Percentiles rank a stretch among this genome's conserved stretches.
Evolutionary conservation across 2,329 filamentous ascomycete genomes (phyloP).

Genomic region (Cladorrhinum sp.): DNA sequence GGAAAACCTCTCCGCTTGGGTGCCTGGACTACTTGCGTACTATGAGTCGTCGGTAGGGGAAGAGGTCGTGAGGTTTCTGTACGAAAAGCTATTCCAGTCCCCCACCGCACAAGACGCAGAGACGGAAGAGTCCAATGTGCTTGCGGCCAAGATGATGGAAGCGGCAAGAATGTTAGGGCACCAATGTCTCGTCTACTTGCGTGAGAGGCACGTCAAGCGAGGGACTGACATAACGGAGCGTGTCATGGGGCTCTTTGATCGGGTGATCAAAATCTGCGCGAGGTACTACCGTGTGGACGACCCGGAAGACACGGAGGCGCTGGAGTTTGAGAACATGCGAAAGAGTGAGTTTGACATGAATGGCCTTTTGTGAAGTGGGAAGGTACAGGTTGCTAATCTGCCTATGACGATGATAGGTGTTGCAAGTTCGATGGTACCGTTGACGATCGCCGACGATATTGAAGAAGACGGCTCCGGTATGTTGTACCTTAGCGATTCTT

Average conservation of each 20-base stretch:
- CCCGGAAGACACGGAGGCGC: conserved; percentile 32
- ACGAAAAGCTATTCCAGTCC: conserved; percentile 41
- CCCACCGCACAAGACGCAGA: conserved; percentile 31
- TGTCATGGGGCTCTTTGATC: conserved; percentile 41
- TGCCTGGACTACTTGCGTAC: conserved; percentile 48
- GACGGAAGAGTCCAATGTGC: conserved; percentile 31
- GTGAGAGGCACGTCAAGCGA: conserved; percentile 44
- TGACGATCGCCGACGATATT: conserved; percentile 57
- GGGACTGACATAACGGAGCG: conserved; percentile 41
- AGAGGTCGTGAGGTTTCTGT: conserved; percentile 44
- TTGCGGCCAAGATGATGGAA: conserved; percentile 33
- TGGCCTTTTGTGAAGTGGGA: neutral
- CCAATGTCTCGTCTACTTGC: conserved; percentile 45
- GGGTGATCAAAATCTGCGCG: conserved; percentile 42
- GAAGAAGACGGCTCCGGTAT: conserved; percentile 60
- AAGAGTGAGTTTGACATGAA: conserved; percentile 34
- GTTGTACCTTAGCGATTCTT: conserved; percentile 39
- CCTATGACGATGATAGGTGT: conserved; percentile 34
- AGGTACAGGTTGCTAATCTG: conserved; percentile 16
- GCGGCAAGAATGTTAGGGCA: conserved; percentile 42
- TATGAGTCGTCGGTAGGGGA: conserved; percentile 42
- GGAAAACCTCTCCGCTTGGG: conserved; percentile 45
- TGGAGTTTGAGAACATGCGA: conserved; percentile 34
- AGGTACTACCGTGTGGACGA: conserved; percentile 38
- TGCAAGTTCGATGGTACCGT: conserved; percentile 46